Evolutionary conservation across 495 filamentous ascomycete genomes (phyloP), one percentile per base, ranked within the genome.

Genomic region (Cenococcum geophilum): DNA sequence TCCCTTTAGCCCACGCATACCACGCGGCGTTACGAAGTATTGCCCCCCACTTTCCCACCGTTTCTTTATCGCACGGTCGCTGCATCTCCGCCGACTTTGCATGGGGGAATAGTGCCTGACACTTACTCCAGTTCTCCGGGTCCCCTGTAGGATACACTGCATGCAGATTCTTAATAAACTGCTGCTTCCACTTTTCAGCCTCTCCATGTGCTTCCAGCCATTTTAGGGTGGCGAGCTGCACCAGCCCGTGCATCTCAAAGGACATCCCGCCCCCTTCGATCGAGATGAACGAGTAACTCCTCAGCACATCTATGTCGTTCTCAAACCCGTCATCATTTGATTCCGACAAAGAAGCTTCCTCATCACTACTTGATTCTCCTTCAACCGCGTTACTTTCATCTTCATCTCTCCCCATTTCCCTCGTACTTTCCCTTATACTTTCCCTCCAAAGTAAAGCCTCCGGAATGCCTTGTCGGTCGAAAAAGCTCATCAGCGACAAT

Each of bases 181-280:
- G 55, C 37, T 68, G 42, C 42, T 71, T 72, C 69, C 71, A 78
- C 11, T 34, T 67, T 58, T 81, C 75, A 27, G 72, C 50, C 51
- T 77, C 34, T 23, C 59, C 63, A 9, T 74, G 34, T 2, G 63
- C 60, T 58, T 75, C 59, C 12, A 81, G 66, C 78, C 77, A 81
- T n/a, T 62, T 67, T 53, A 69, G 64, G 21, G 66, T 77, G 4
- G 73, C 69, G 23, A 79, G 58, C 64, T 81, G 75, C 23, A 81
- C 77, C 0, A 82, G 71, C 45, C 61, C 37, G 69, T 81, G 76
- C 72, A 80, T 82, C 59, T 74, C 70, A 57, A 78, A 79, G 0
- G 53, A 68, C 22, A 35, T 49, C 11, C 14, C 47, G 32, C 66
- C 65, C 8, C 43, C n/a, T 22, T 16, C 62, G 9, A 65, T 49